A percentile compares a stretch with the other conserved stretches of the same genome.
phyloP scores from a whole-genome alignment of 1,284 basidiomycete species.

The Tilletiaria anomala region DNA sequence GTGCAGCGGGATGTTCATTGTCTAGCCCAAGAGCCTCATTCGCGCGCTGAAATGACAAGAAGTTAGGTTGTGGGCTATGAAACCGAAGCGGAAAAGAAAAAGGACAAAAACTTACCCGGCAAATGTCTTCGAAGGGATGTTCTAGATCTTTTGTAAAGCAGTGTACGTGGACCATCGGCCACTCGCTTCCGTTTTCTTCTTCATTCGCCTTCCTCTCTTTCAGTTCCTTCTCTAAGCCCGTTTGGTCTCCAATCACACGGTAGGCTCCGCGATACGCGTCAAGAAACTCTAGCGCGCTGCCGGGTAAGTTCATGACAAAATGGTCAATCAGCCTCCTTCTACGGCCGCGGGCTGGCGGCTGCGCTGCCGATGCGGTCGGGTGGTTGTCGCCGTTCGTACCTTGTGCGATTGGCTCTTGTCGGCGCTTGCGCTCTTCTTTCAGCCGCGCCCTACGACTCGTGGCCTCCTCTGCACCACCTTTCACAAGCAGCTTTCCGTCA shows the following conservation, averaged over 20 bases:
- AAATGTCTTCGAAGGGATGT: slow-evolving; percentile 20
- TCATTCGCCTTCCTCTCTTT: slow-evolving; percentile 4
- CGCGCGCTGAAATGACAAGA: neutral
- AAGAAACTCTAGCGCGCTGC: slow-evolving; percentile 75
- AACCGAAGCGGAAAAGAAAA: too few relatives aligned
- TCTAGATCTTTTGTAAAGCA: slow-evolving; percentile 72
- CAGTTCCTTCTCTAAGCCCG: slow-evolving; percentile 41
- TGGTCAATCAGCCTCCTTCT: slow-evolving; percentile 45
- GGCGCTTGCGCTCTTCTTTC: too few relatives aligned
- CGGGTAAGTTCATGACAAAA: slow-evolving; percentile 95
- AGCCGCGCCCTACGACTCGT: too few relatives aligned
- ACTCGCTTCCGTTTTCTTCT: slow-evolving; percentile 15
- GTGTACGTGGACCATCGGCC: slow-evolving; percentile 89
- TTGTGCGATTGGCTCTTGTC: too few relatives aligned
- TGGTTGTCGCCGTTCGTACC: too few relatives aligned
- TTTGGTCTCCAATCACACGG: slow-evolving; percentile 39
- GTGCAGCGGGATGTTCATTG: slow-evolving; percentile 6
- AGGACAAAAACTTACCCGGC: too few relatives aligned
- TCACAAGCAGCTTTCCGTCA: too few relatives aligned
- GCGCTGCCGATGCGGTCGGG: too few relatives aligned
- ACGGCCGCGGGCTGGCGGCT: slow-evolving; percentile 9
- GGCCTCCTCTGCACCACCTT: too few relatives aligned
- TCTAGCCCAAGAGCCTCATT: neutral
- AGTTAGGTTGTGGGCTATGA: too few relatives aligned
- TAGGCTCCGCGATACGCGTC: slow-evolving; percentile 69